Evolutionary conservation across 441 rosid species (phyloP).

Genomic region (Monsonia emarginata): DNA sequence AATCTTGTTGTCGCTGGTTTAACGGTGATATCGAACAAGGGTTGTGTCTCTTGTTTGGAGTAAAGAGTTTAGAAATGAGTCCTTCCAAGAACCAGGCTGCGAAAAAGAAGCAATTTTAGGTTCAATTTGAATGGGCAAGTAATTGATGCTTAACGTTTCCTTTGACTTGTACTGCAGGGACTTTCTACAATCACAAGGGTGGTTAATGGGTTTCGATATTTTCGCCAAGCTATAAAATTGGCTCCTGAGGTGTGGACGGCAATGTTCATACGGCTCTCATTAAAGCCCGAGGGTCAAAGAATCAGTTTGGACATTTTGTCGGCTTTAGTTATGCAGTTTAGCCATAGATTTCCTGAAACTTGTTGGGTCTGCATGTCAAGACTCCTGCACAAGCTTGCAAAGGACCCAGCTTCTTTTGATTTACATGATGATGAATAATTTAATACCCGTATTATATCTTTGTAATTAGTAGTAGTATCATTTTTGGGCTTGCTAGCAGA

Average conservation of each 20-base stretch:
- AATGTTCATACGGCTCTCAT: conserved; percentile 55
- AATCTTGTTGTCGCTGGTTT: too few species aligned
- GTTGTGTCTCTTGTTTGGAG: too few species aligned
- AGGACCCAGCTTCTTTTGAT: conserved; percentile 13
- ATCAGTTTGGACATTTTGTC: conserved; percentile 47
- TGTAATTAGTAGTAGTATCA: background rate
- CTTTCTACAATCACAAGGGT: conserved; percentile 41
- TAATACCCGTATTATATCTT: too few species aligned
- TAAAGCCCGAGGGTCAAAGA: conserved; percentile 52
- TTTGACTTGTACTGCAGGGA: conserved; percentile 28
- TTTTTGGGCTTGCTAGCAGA: background rate
- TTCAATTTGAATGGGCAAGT: too few species aligned
- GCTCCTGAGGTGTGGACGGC: conserved; percentile 79
- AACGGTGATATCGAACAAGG: too few species aligned
- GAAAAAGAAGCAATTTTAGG: too few species aligned
- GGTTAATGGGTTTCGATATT: conserved; percentile 43
- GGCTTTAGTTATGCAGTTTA: conserved; percentile 36
- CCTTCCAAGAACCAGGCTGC: too few species aligned
- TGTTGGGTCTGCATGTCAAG: conserved; percentile 55
- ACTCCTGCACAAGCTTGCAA: conserved; percentile 36
- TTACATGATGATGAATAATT: background rate
- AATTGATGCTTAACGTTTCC: background rate
- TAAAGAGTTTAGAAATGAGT: too few species aligned
- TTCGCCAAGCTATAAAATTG: conserved; percentile 49
- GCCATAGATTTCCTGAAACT: conserved; percentile 44